A percentile compares a stretch with the other conserved stretches of the same genome.
Evolutionary conservation across 164 flowering plant species (phyloP).

Genomic region (Euptelea pleiosperma): DNA sequence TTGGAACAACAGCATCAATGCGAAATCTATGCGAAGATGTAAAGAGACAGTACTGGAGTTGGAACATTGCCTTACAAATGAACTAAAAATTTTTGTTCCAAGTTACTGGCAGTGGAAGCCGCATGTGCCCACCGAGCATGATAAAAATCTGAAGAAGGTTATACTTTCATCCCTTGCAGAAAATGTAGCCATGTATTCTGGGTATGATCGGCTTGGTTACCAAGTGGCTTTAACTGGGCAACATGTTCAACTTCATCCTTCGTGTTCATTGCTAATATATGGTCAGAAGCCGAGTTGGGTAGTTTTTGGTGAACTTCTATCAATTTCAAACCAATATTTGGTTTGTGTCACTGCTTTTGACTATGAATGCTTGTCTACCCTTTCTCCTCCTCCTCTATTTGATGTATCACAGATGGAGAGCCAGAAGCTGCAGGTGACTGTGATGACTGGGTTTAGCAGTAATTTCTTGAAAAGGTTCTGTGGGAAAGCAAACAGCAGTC

Average conservation of each 20-base stretch:
- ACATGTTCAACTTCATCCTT: conserved; percentile 77
- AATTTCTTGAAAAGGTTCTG: conserved; percentile 65
- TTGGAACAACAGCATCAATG: conserved; percentile 94
- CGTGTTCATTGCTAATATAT: conserved; percentile 75
- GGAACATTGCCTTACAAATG: conserved; percentile 65
- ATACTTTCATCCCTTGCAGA: conserved; percentile 77
- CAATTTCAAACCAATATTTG: conserved; percentile 58
- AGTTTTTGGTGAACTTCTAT: conserved; percentile 76
- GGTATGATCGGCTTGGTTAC: conserved; percentile 81
- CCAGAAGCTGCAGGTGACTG: conserved; percentile 41
- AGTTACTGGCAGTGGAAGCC: conserved; percentile 80
- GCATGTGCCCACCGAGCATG: conserved; percentile 35
- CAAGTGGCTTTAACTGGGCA: conserved; percentile 78
- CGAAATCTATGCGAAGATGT: conserved; percentile 87
- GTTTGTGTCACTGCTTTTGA: conserved; percentile 87
- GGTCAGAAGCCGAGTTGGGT: conserved; percentile 82
- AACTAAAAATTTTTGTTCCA: conserved; percentile 57
- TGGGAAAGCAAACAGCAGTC: conserved; percentile 55
- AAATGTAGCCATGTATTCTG: conserved; percentile 88
- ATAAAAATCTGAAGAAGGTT: conserved; percentile 46
- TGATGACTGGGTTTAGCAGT: conserved; percentile 54
- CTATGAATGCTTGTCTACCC: conserved; percentile 40
- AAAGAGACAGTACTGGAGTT: conserved; percentile 71
- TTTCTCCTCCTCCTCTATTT: conserved; percentile 60
- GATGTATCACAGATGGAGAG: conserved; percentile 46